A percentile compares a stretch with the other conserved stretches of the same genome.
phyloP scores from a whole-genome alignment of 306 rosid species.

The Quercus ilex region DNA sequence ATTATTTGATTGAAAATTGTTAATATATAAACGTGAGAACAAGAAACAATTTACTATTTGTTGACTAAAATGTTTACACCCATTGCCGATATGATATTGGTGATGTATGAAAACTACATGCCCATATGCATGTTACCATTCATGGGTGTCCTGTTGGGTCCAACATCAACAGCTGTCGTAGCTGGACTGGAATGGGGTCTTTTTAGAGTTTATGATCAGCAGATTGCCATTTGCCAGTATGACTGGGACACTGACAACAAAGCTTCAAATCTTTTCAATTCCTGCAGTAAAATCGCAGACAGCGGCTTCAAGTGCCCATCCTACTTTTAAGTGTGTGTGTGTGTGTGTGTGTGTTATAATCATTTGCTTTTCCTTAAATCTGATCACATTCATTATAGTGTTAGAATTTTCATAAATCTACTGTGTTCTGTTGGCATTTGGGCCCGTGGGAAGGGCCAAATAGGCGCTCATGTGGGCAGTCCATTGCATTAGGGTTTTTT shows the following conservation, averaged over 20 bases:
- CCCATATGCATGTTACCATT: neutral
- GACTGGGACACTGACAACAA: neutral
- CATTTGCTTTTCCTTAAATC: too few relatives aligned
- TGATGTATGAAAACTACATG: neutral
- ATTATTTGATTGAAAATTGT: too few relatives aligned
- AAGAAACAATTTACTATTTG: neutral
- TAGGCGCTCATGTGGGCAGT: too few relatives aligned
- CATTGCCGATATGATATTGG: neutral
- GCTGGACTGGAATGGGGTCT: slow-evolving; percentile 17
- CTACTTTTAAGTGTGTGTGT: neutral
- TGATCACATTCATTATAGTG: too few relatives aligned
- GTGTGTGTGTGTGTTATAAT: too few relatives aligned
- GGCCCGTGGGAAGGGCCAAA: too few relatives aligned
- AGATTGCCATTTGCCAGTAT: neutral
- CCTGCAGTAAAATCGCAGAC: neutral
- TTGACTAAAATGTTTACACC: neutral
- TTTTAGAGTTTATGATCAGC: neutral
- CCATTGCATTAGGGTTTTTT: too few relatives aligned
- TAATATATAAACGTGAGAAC: too few relatives aligned
- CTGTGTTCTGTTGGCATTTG: too few relatives aligned
- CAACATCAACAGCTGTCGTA: slow-evolving; percentile 17
- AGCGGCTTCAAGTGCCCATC: neutral
- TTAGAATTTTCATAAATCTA: too few relatives aligned
- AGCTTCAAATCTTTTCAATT: neutral
- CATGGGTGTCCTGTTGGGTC: slow-evolving; percentile 3